Evolutionary conservation across 2,329 filamentous ascomycete species (phyloP).

Genomic region (Sclerotinia spermophila): DNA sequence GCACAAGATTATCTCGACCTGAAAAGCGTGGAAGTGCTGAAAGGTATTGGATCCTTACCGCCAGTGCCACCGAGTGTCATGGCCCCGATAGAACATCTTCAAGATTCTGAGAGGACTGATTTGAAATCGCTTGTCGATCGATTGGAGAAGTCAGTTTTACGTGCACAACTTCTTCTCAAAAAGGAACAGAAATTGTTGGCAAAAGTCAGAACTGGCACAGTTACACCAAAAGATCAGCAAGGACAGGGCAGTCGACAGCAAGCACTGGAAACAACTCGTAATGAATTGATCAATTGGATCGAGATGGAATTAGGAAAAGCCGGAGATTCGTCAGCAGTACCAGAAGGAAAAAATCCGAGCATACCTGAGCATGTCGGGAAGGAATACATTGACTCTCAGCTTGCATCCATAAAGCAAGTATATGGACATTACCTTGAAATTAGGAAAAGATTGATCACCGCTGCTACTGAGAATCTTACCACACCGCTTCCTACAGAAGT

Average conservation of each 20-base stretch:
- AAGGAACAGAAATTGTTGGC: conserved; percentile 54
- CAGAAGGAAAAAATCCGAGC: conserved; percentile 24
- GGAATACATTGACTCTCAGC: conserved; percentile 26
- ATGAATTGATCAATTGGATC: conserved; percentile 62
- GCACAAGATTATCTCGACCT: conserved; percentile 47
- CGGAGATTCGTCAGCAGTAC: conserved; percentile 36
- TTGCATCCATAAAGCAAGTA: conserved; percentile 46
- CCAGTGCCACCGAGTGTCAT: conserved; percentile 33
- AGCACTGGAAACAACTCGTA: conserved; percentile 54
- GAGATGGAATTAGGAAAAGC: conserved; percentile 58
- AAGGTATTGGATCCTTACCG: conserved; percentile 29
- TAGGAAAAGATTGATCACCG: conserved; percentile 47
- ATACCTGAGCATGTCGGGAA: conserved; percentile 24
- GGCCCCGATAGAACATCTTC: conserved; percentile 14
- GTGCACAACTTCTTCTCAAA: conserved; percentile 54
- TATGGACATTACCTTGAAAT: conserved; percentile 52
- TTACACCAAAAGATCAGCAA: background rate
- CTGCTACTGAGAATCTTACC: conserved; percentile 20
- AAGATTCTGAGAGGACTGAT: conserved; percentile 40
- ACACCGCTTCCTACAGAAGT: conserved; percentile 7
- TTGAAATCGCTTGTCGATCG: conserved; percentile 48
- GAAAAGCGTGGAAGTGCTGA: conserved; percentile 25
- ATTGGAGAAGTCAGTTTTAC: conserved; percentile 56
- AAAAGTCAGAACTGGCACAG: conserved; percentile 37
- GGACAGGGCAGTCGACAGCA: conserved; percentile 36